Conservation (phyloP, 2,329 filamentous ascomycete genomes). For the Penicillium sp. region DNA sequence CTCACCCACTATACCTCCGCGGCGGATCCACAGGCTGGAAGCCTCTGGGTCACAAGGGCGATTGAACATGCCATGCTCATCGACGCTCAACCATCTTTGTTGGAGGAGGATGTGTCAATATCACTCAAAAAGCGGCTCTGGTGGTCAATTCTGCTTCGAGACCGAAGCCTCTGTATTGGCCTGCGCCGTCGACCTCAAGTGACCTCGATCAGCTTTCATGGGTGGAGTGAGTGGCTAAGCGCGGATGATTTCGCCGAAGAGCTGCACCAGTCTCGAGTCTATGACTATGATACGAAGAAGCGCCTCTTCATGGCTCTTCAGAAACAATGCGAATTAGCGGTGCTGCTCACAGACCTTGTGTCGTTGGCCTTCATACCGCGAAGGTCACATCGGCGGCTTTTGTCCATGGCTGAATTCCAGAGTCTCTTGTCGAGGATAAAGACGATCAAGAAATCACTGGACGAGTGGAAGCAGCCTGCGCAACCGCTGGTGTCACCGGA, state of each 20-base stretch:
- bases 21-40: slow-evolving; percentile 29
- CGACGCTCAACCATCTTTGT: slow-evolving; percentile 45
- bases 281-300: slow-evolving; percentile 46
- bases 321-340: slow-evolving; percentile 47
- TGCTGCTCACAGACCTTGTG: slow-evolving; percentile 48
- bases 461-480: slow-evolving; percentile 19
- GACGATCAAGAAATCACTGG: slow-evolving; percentile 16
- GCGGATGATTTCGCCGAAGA: slow-evolving; percentile 49
- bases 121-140: slow-evolving; percentile 50
- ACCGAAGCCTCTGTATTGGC: slow-evolving; percentile 50
- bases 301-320: slow-evolving; percentile 47
- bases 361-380: slow-evolving; percentile 44
- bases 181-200: slow-evolving; percentile 53
- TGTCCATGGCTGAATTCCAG: slow-evolving; percentile 15
- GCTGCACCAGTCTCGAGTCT: slow-evolving; percentile 46
- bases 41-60: slow-evolving; percentile 48
- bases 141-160: slow-evolving; percentile 55
- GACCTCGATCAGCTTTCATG: slow-evolving; percentile 47
- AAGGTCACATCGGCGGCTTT: slow-evolving; percentile 13
- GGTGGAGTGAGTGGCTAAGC: slow-evolving; percentile 39
- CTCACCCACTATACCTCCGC: slow-evolving; percentile 42
- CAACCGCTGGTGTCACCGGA: neutral
- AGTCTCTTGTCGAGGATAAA: slow-evolving; percentile 10
- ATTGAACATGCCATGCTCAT: slow-evolving; percentile 51
- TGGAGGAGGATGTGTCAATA: slow-evolving; percentile 30